Base-by-base conservation (phyloP, 768 basidiomycete species). In the Rhizopogon rudus region DNA sequence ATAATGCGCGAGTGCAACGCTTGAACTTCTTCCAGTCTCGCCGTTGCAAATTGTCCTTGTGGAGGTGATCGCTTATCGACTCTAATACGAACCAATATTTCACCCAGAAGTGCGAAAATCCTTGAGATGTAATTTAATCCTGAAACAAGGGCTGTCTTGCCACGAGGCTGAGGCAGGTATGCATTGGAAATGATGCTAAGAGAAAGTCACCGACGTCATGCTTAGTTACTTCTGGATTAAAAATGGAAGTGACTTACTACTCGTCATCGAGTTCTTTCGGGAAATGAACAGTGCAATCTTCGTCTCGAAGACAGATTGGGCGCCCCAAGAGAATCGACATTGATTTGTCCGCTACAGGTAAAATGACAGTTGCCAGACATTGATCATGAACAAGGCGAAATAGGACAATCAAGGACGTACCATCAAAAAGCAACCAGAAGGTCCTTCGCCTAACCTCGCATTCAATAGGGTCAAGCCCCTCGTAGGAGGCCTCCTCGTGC, bases 351-450 rank as follows among this genome's bases (percentile, higher is more conserved):
- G 91, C 91, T 91, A 65, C 28, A 56, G 51, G 53, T 41, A 50
- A 53, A 20, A 37, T 4, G 5, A 14, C 14, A 8, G 14, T 25
- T 5, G 5, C 22, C 35, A 33, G 37, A 39, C n/a, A 61, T 55
- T 48, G 50, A 25, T 51, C 51, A 42, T 40, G 52, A 50, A 40
- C 52, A 56, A 44, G 28, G 17, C 46, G 39, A 53, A 51, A 46
- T 56, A 40, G 57, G 49, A 44, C 6, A 25, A 53, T 41, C 44
- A 48, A 10, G 22, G 25, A 74, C 81, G 49, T 65, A 89, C 90
- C 93, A 67, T 88, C 91, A 64, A 93, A 94, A 39, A 93, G 79
- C 12, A 96, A 74, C 91, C 91, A 95, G 73, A 95, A 96, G 31
- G 83, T 82, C 54, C 93, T 77, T 52, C 93, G 80, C n/a, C 92